phyloP scores from a whole-genome alignment of 164 flowering plant species.

The Akebia trifoliata region DNA sequence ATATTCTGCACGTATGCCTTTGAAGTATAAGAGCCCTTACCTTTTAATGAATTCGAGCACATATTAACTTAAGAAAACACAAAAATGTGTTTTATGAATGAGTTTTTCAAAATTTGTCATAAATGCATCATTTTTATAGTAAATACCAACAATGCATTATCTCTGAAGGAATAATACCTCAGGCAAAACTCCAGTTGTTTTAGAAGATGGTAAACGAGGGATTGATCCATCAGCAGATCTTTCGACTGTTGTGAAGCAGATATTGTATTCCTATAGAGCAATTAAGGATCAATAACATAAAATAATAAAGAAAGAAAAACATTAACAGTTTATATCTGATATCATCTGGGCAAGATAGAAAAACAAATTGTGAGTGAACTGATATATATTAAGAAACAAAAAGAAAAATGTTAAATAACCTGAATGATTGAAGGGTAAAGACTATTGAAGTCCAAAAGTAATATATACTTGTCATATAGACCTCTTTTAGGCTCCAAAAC shows the following conservation, averaged over 20 bases:
- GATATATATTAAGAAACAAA: neutral
- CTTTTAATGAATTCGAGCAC: too few relatives aligned
- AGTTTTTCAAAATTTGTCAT: too few relatives aligned
- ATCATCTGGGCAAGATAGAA: neutral
- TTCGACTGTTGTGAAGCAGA: conserved; percentile 95
- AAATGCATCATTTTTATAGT: neutral
- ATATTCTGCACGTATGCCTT: too few relatives aligned
- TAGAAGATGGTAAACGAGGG: conserved; percentile 67
- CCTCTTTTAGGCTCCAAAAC: conserved; percentile 98
- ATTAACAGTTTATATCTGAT: neutral
- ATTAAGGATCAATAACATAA: neutral
- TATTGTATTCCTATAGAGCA: conserved; percentile 82
- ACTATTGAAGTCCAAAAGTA: conserved; percentile 98
- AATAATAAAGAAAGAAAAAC: neutral
- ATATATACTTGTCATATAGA: conserved; percentile 88
- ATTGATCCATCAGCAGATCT: conserved; percentile 62
- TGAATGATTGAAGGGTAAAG: conserved; percentile 99
- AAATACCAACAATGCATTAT: neutral
- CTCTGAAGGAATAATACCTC: conserved; percentile 45
- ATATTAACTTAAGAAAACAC: too few relatives aligned
- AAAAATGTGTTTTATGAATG: too few relatives aligned
- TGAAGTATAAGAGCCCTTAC: too few relatives aligned
- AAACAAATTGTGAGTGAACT: neutral
- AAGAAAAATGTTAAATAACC: conserved; percentile 36
- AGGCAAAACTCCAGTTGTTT: conserved; percentile 74